Evolutionary conservation across 164 flowering plant species (phyloP).

Genomic region (Echeveria elegans): DNA sequence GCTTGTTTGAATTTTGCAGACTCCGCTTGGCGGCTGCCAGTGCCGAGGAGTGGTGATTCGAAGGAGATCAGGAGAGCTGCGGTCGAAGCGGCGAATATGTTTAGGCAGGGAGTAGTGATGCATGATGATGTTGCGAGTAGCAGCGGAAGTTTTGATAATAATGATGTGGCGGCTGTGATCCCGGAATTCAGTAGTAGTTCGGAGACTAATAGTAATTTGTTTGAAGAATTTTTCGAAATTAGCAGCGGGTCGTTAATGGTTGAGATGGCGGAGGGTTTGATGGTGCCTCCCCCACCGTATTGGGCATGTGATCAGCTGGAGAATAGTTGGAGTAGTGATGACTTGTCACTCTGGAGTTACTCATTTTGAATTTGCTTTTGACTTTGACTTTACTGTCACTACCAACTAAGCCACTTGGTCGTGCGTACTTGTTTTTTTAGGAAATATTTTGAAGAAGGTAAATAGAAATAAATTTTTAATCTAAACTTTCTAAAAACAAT

Average conservation of each 20-base stretch:
- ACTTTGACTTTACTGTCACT: background rate
- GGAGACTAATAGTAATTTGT: background rate
- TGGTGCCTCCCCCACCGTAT: slow-evolving; percentile 28
- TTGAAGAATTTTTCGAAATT: slow-evolving; percentile 21
- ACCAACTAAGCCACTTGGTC: no score
- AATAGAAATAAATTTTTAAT: no score
- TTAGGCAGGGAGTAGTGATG: slow-evolving; percentile 20
- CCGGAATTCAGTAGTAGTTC: background rate
- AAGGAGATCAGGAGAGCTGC: slow-evolving; percentile 72
- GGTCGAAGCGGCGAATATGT: slow-evolving; percentile 60
- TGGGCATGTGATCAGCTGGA: background rate
- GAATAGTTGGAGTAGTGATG: slow-evolving; percentile 22
- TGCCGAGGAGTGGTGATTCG: slow-evolving; percentile 34
- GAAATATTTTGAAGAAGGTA: no score
- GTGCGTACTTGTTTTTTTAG: no score
- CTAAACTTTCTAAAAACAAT: no score
- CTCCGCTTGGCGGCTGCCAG: slow-evolving; percentile 50
- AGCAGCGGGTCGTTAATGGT: slow-evolving; percentile 23
- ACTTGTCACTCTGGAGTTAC: slow-evolving; percentile 48
- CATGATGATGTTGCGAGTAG: background rate
- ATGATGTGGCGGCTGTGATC: no score
- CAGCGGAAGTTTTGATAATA: background rate
- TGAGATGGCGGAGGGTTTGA: slow-evolving; percentile 44
- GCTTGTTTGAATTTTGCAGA: slow-evolving; percentile 79
- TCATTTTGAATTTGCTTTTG: slow-evolving; percentile 16